phyloP scores from a whole-genome alignment of 768 basidiomycete genomes.

The Crassisporium funariophilum region DNA sequence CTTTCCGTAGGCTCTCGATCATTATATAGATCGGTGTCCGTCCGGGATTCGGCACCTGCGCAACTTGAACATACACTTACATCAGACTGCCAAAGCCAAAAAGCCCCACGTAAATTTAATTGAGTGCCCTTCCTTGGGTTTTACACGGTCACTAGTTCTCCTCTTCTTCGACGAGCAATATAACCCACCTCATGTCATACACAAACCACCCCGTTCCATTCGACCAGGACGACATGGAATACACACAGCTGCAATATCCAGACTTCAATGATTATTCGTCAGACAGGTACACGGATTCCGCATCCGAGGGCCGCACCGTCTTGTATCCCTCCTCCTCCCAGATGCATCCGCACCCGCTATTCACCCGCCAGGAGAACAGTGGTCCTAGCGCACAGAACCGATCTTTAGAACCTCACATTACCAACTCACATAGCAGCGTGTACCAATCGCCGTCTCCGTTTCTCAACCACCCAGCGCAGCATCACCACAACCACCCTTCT shows the following conservation, averaged over 20 bases:
- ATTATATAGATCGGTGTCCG: conserved; percentile 23
- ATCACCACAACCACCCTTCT: conserved; percentile 10
- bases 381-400: conserved; percentile 18
- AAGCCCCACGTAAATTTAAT: conserved; percentile 32
- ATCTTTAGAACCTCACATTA: conserved; percentile 26
- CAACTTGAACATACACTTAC: conserved; percentile 33
- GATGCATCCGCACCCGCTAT: conserved; percentile 26
- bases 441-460: conserved; percentile 21
- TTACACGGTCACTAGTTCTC: conserved; percentile 26
- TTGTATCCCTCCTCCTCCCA: conserved; percentile 24
- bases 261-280: conserved; percentile 5
- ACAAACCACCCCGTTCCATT: conserved; percentile 11
- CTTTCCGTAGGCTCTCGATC: conserved; percentile 24
- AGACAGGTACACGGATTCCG: conserved; percentile 21
- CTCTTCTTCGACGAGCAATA: conserved; percentile 25
- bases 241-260: conserved; percentile 11
- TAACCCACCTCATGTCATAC: conserved; percentile 23
- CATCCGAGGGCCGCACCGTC: conserved; percentile 19
- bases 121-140: conserved; percentile 16
- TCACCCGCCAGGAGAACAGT: conserved; percentile 26
- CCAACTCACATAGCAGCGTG: conserved; percentile 13
- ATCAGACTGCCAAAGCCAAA: conserved; percentile 37
- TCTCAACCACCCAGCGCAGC: conserved; percentile 8
- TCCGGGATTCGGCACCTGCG: conserved; percentile 25
- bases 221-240: conserved; percentile 14